A percentile compares a stretch with the other conserved stretches of the same genome.
These are phyloP conservation scores for Chrysosporium keratinophilum DNA, from an alignment of 2,329 filamentous ascomycete genomes.

Conservation along the genomic window DNA sequence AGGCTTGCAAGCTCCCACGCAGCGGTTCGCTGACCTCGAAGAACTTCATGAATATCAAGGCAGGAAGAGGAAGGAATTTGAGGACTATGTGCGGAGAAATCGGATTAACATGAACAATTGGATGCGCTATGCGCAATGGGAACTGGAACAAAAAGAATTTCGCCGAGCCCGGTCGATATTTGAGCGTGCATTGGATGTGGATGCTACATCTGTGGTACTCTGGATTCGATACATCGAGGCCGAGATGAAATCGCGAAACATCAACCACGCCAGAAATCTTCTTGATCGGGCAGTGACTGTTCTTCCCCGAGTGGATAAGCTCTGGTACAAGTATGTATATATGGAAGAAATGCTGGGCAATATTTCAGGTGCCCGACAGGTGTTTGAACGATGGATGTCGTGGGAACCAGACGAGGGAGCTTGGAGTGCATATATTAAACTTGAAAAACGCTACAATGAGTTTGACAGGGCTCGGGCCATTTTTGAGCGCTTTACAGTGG, in stretches of 20 bases:
- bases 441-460: constrained; percentile 91
- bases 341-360: constrained; percentile 98
- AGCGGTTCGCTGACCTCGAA: constrained; percentile 91
- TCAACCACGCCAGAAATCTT: constrained; percentile 91
- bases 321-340: constrained; percentile 99
- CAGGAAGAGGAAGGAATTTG: constrained; percentile 89
- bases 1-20: constrained; percentile 76
- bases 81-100: constrained; percentile 94
- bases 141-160: constrained; percentile 96
- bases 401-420: constrained; percentile 96
- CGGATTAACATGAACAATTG: constrained; percentile 96
- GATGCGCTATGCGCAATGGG: constrained; percentile 96
- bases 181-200: constrained; percentile 85
- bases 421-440: constrained; percentile 91
- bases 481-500: constrained; percentile 78
- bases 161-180: constrained; percentile 84
- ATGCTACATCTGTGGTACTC: constrained; percentile 71
- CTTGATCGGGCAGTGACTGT: constrained; percentile 91
- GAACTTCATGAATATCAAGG: constrained; percentile 97
- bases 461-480: constrained; percentile 82
- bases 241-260: constrained; percentile 91
- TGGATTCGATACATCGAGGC: constrained; percentile 93
- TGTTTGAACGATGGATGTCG: constrained; percentile 96
- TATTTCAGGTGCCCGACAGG: constrained; percentile 78
- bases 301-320: constrained; percentile 80